Base-by-base conservation (phyloP, 768 basidiomycete species). In the Termitomyces sp. region DNA sequence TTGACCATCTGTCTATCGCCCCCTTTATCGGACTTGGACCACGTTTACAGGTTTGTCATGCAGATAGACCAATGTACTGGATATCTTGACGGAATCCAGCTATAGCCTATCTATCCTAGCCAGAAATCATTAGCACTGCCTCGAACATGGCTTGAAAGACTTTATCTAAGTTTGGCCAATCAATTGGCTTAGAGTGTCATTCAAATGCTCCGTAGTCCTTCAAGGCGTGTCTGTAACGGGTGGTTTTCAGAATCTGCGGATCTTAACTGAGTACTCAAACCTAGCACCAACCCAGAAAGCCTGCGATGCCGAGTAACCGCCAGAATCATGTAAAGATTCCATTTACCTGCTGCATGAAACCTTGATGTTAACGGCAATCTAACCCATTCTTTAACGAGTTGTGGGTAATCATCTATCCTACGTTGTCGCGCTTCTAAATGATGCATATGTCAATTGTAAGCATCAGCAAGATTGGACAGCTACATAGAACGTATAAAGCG, bases 391-490 rank as follows among this genome's bases (percentile, higher is more conserved):
- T 25, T 25, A 25, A 25, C 25, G 25, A 25, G 25, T 25, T 25
- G 25, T 25, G 25, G 51, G 6, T 52, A 20, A 31, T 45, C 9
- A 29, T 11, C 36, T 58, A 48, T 42, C 38, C 46, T 14, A 25
- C 14, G 25, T 57, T 20, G 42, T 32, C 84, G 20, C 8, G 17
- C n/a, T 38, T 51, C 15, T 14, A 8, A 32, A 17, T 56, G 55
- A 56, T 45, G 5, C 32, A 4, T 12, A n/a, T n/a, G 29, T 45
- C 31, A 11, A 29, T 25, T 15, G 37, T 37, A 11, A 52, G 11
- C 36, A 52, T 20, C 20, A 38, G 12, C 25, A 25, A 38, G 17
- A 10, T 51, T 52, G n/a, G 51, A 20, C 20, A 12, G 36, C n/a
- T 37, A 38, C 36, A 53, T 53, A 53, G 38, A 25, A 12, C 20